Base-by-base conservation (phyloP, 139 green algal species). In the Closterium sp. region DNA sequence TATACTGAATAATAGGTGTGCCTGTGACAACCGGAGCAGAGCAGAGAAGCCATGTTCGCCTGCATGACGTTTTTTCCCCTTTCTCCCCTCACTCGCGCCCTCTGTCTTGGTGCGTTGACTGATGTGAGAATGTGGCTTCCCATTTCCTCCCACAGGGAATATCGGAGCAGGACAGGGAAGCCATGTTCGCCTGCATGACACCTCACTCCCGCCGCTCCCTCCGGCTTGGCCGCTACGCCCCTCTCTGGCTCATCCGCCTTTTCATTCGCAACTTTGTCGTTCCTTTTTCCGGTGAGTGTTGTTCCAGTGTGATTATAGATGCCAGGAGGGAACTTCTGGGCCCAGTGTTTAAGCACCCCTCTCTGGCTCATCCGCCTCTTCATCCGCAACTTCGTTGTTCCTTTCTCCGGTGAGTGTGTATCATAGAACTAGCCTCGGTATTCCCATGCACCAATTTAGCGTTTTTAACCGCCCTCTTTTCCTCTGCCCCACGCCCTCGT, bases 121-220 rank as follows among this genome's bases (percentile, higher is more conserved):
- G n/a, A n/a, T n/a, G n/a, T n/a, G n/a, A n/a, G n/a, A n/a, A n/a
- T n/a, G n/a, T n/a, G n/a, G n/a, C n/a, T n/a, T n/a, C n/a, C n/a
- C n/a, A n/a, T n/a, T n/a, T 9, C 70, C n/a, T 17, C 84, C 84
- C 24, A 30, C 89, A 92, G 90, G 90, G 90, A 86, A 92, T 92
- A n/a, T 32, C 70, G 29, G 73, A 90, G 31, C 21, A 22, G 19
- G 42, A 86, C 9, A 85, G 90, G 24, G 19, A 24, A 24, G 90
- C n/a, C 19, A 92, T 92, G 90, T 45, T 90, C 9, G 42, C 27
- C n/a, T 6, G n/a, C 42, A 31, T 62, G 28, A 50, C n/a, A 24
- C 24, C 30, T 9, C 31, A 79, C 90, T 86, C 28, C 24, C 90
- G 90, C 34, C n/a, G 29, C 24, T 30, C 91, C 17, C 86, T 92